Evolutionary conservation across 108 stramenopile species (phyloP), one percentile per base, ranked within the genome.

Genomic region (Skeletonema marinoi): DNA sequence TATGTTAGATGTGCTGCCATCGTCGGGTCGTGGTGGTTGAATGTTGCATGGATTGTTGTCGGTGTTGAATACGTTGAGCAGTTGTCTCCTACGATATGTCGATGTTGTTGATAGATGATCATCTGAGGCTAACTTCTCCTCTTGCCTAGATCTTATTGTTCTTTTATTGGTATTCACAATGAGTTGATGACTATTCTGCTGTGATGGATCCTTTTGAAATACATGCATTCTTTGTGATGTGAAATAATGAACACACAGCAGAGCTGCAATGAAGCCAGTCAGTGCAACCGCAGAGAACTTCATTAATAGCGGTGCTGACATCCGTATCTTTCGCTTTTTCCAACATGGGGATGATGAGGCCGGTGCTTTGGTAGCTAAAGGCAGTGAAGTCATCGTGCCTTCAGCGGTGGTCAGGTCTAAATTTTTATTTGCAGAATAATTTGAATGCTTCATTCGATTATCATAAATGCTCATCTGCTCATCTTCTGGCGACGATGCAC

Each of bases 61-160:
- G 5, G 44, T 25, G 54, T 56, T 56, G 54, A 56, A 56, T 10
- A 56, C n/a, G 54, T 56, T 56, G 54, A 56, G 54, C 54, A 56
- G 21, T 2, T 56, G 0, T 56, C 54, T 56, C 54, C 25, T 56
- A 0, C 25, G 21, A 25, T 56, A 25, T 56, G 25, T 8, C n/a
- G 9, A 9, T 56, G 25, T 19, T 10, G 21, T 56, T 17, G 7
- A 5, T 9, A 10, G 6, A 25, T 56, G 21, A 56, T 56, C 10
- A 6, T 56, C 25, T 56, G 54, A 4, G 1, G 1, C 16, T n/a
- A n/a, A 29, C 0, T 25, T 56, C 25, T 6, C 25, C 54, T 56
- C 25, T 21, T 56, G 21, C 0, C 21, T 5, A 0, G 25, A 56
- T 56, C 19, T 25, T 29, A 29, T 56, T 29, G 9, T 25, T 56